These are phyloP conservation scores for Termitomyces sp. DNA, from an alignment of 768 basidiomycete species.

Conservation along the genomic window DNA sequence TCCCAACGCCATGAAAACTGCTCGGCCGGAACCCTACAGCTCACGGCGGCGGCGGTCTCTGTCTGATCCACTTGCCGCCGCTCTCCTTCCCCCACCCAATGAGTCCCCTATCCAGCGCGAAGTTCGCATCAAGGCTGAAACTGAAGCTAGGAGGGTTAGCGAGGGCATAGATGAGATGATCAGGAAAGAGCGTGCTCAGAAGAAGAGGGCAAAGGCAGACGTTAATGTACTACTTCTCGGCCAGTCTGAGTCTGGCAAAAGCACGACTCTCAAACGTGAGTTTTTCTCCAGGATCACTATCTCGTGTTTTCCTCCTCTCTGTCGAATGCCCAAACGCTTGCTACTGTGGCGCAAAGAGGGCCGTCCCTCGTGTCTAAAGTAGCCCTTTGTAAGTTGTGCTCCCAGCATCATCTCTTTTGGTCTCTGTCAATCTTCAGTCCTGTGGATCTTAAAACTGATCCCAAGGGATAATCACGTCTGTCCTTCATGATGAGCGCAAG, in stretches of 20 bases:
- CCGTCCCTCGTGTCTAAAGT: background rate
- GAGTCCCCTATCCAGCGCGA: conserved; percentile 68
- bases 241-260: conserved; percentile 88
- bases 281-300: conserved; percentile 15
- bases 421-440: conserved; percentile 7
- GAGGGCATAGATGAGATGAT: conserved; percentile 79
- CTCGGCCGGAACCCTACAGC: conserved; percentile 23
- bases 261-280: conserved; percentile 85
- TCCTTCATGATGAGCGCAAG: background rate
- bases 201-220: conserved; percentile 52
- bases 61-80: conserved; percentile 68
- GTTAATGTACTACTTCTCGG: conserved; percentile 78
- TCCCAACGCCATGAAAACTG: conserved; percentile 31
- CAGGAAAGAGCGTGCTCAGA: conserved; percentile 55
- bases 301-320: background rate
- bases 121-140: conserved; percentile 56
- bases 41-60: conserved; percentile 30
- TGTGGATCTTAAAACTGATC: conserved; percentile 1
- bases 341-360: background rate
- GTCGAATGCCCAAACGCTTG: background rate
- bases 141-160: conserved; percentile 67
- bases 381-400: conserved; percentile 10
- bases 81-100: conserved; percentile 63
- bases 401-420: conserved; percentile 4
- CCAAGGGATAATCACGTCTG: background rate